Conservation (phyloP, 192 early-diverging fungal genomes). For the Podila clonocystis region DNA sequence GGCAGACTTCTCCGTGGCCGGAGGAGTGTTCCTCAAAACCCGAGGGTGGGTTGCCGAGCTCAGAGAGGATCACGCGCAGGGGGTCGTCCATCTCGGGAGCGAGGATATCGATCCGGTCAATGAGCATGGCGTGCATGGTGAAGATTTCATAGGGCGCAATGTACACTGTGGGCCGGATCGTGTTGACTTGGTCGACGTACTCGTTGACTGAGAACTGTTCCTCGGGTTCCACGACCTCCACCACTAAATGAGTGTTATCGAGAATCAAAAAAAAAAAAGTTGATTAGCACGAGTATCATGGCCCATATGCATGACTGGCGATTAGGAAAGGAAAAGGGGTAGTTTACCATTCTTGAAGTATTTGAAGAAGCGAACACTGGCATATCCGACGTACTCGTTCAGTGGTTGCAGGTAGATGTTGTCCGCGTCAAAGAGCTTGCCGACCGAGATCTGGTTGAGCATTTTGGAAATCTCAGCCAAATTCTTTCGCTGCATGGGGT, state of each 20-base stretch:
- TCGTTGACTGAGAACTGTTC: constrained; percentile 91
- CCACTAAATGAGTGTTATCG: constrained; percentile 57
- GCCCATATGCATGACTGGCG: background rate
- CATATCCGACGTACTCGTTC: constrained; percentile 84
- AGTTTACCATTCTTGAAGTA: constrained; percentile 85
- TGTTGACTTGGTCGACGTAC: constrained; percentile 81
- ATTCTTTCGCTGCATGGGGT: constrained; percentile 94
- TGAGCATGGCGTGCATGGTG: constrained; percentile 85
- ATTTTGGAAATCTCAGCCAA: constrained; percentile 94
- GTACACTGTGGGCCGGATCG: constrained; percentile 87
- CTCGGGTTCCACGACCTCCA: constrained; percentile 89
- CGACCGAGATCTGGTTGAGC: constrained; percentile 95
- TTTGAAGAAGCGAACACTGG: constrained; percentile 79
- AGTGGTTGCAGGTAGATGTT: constrained; percentile 78
- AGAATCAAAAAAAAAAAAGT: background rate
- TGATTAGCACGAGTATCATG: background rate
- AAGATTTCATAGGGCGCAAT: constrained; percentile 94
- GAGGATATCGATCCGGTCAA: constrained; percentile 83
- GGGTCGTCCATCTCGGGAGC: constrained; percentile 71
- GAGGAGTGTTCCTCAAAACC: constrained; percentile 49
- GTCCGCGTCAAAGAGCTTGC: constrained; percentile 76
- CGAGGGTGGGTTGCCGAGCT: constrained; percentile 67
- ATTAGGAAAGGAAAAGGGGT: background rate
- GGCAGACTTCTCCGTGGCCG: constrained; percentile 65
- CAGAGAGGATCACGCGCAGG: constrained; percentile 71